phyloP scores from a whole-genome alignment of 805 yeast species.

The Candida nemodendra region DNA sequence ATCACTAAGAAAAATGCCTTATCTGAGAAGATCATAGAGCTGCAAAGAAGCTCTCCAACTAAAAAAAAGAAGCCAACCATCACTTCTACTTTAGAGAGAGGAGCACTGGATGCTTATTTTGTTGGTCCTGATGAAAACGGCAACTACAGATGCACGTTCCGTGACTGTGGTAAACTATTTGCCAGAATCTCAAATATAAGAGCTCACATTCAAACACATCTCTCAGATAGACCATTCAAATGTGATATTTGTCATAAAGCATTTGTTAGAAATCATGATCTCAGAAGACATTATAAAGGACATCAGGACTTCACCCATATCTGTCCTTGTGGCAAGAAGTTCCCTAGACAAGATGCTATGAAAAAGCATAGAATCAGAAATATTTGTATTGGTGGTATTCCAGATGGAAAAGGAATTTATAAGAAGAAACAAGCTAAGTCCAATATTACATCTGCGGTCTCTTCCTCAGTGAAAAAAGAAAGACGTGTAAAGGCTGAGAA shows the following conservation, averaged over 20 bases:
- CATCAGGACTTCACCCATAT: conserved; percentile 70
- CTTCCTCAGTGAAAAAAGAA: conserved; percentile 4
- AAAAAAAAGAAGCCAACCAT: conserved; percentile 48
- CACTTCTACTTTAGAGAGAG: conserved; percentile 79
- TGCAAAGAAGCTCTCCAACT: conserved; percentile 45
- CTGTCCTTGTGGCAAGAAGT: conserved; percentile 94
- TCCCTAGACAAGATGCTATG: conserved; percentile 86
- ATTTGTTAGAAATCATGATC: conserved; percentile 94
- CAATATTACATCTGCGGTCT: conserved; percentile 1
- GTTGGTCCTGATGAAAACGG: conserved; percentile 75
- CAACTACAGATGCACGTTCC: conserved; percentile 69
- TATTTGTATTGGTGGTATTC: conserved; percentile 77
- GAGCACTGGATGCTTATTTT: conserved; percentile 81
- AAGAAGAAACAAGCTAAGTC: conserved; percentile 15
- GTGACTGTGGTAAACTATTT: conserved; percentile 78
- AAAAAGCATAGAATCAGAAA: conserved; percentile 75
- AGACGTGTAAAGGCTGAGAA: conserved; percentile 5
- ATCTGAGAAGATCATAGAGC: conserved; percentile 30
- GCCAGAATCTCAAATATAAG: conserved; percentile 88
- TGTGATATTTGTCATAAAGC: conserved; percentile 78
- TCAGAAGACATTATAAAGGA: conserved; percentile 84
- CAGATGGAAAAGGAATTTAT: conserved; percentile 30
- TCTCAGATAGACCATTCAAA: conserved; percentile 87
- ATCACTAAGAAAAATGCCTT: conserved; percentile 32
- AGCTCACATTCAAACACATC: conserved; percentile 95